These are phyloP conservation scores for Fusarium veterinarium DNA, from an alignment of 2,329 filamentous ascomycete species.

Conservation along the genomic window DNA sequence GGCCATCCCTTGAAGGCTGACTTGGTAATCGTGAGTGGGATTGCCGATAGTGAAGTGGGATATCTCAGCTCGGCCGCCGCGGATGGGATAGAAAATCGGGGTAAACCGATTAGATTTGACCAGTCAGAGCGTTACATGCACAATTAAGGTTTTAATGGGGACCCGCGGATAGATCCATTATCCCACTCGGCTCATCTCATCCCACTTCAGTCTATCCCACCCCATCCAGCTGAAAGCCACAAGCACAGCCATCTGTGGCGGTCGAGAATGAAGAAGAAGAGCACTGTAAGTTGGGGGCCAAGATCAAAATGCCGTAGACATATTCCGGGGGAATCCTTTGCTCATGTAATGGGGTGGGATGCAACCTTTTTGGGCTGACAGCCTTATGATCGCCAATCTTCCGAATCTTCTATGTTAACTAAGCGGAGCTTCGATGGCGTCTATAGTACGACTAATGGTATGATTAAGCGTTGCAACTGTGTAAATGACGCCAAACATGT, in stretches of 20 bases:
- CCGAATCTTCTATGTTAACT: not conserved
- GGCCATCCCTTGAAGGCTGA: conserved; percentile 14
- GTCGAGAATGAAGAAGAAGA: not conserved
- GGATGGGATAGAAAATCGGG: conserved; percentile 1
- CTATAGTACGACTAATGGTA: not conserved
- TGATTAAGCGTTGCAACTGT: not conserved
- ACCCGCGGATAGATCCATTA: not conserved
- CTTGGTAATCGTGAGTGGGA: conserved; percentile 42
- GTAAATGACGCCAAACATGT: not conserved
- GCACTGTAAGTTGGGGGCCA: not conserved
- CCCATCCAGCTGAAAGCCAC: not conserved
- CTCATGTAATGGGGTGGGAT: not conserved
- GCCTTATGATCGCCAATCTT: not conserved
- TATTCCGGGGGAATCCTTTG: not conserved
- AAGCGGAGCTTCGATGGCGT: conserved; percentile 5
- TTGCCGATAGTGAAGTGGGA: conserved; percentile 33
- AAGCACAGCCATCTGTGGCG: conserved; percentile 3
- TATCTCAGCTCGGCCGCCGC: conserved; percentile 9
- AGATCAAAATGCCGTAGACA: not conserved
- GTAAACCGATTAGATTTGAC: rapidly evolving
- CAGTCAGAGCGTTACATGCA: rapidly evolving
- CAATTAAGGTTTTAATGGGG: not conserved
- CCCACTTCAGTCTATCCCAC: conserved; percentile 16
- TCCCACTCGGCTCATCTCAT: conserved; percentile 26
- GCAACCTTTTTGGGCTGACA: not conserved